A percentile compares a stretch with the other conserved stretches of the same genome.
Conservation (phyloP, 805 yeast species). For the Danielozyma ontarioensis region DNA sequence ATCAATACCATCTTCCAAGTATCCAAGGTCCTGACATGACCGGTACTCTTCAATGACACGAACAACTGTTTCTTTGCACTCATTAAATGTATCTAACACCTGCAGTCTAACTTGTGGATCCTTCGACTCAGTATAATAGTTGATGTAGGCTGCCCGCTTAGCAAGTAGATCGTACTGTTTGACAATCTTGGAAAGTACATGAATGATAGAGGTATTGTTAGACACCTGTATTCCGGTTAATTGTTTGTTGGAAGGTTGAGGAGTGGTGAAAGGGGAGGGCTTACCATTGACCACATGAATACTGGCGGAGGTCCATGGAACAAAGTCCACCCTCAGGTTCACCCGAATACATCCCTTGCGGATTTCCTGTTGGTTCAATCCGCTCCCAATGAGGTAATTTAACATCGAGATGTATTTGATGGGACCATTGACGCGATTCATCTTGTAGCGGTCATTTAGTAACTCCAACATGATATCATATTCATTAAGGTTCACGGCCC, state of each 20-base stretch:
- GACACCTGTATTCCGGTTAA: constrained; percentile 79
- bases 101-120: constrained; percentile 36
- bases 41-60: constrained; percentile 45
- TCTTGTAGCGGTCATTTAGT: constrained; percentile 68
- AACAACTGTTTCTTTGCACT: constrained; percentile 44
- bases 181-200: constrained; percentile 60
- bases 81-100: constrained; percentile 44
- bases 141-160: constrained; percentile 77
- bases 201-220: constrained; percentile 72
- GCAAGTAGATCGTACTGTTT: constrained; percentile 77
- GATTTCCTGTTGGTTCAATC: constrained; percentile 62
- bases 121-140: constrained; percentile 52
- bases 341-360: constrained; percentile 62
- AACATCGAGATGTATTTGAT: constrained; percentile 61
- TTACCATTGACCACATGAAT: constrained; percentile 74
- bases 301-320: constrained; percentile 81
- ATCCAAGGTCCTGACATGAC: constrained; percentile 34
- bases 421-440: constrained; percentile 49
- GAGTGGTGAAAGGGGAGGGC: constrained; percentile 53
- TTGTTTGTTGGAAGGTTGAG: constrained; percentile 4
- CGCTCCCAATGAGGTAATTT: constrained; percentile 60
- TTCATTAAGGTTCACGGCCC: constrained; percentile 64
- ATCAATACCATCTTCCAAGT: too few relatives aligned
- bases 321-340: constrained; percentile 65
- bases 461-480: constrained; percentile 82